phyloP scores from a whole-genome alignment of 257 asterid species.

The Solanum sitiens region DNA sequence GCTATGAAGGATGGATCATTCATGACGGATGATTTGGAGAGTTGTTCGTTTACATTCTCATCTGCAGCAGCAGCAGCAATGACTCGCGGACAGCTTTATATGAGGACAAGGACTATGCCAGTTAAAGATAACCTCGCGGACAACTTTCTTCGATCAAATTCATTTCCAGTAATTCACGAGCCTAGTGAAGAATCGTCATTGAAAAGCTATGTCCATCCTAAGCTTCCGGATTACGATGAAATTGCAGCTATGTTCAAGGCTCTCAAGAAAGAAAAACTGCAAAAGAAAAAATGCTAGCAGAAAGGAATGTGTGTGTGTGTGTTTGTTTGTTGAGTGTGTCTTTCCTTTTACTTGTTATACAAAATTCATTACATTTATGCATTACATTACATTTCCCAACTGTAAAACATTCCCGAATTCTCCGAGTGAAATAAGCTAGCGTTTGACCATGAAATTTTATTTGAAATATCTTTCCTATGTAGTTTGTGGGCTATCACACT shows the following conservation, averaged over 20 bases:
- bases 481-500: too few relatives aligned
- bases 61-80: neutral
- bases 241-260: slow-evolving; percentile 57
- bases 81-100: slow-evolving; percentile 15
- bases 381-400: neutral
- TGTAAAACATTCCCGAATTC: neutral
- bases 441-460: too few relatives aligned
- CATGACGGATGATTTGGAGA: neutral
- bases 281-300: slow-evolving; percentile 3
- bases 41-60: neutral
- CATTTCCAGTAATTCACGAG: slow-evolving; percentile 17
- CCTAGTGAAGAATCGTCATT: neutral
- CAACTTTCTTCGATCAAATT: slow-evolving; percentile 21
- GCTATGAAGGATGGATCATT: neutral
- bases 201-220: slow-evolving; percentile 56
- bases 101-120: slow-evolving; percentile 38
- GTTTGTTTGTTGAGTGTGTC: neutral
- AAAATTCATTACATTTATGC: neutral
- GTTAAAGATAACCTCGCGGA: slow-evolving; percentile 9
- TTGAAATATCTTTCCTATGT: too few relatives aligned
- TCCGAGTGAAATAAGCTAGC: neutral
- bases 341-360: neutral
- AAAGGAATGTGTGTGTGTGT: neutral
- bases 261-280: slow-evolving; percentile 43
- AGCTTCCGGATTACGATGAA: slow-evolving; percentile 86